phyloP scores from a whole-genome alignment of 2,329 filamentous ascomycete species.

The Clonostachys rhizophaga region DNA sequence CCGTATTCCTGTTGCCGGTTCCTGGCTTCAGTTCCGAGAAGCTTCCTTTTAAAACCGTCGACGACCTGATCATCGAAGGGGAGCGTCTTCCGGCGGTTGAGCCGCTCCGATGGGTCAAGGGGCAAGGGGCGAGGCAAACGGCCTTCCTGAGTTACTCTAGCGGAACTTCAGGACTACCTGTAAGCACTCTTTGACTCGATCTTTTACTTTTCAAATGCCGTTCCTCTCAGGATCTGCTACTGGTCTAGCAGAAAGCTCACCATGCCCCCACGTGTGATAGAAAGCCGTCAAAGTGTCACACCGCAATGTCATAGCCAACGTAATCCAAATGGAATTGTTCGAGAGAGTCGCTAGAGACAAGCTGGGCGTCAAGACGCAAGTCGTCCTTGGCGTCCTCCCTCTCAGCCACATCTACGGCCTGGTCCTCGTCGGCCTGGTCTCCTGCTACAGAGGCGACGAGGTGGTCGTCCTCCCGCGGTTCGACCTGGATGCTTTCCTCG shows the following conservation, averaged over 20 bases:
- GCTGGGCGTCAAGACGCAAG: slow-evolving; percentile 27
- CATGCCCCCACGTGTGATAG: slow-evolving; percentile 24
- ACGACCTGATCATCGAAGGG: slow-evolving; percentile 62
- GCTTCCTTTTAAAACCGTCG: slow-evolving; percentile 56
- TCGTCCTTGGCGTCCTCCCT: slow-evolving; percentile 65
- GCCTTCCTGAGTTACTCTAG: slow-evolving; percentile 79
- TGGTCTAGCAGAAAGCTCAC: slow-evolving; percentile 4
- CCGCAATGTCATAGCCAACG: slow-evolving; percentile 73
- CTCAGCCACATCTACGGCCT: slow-evolving; percentile 81
- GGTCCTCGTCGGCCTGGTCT: slow-evolving; percentile 63
- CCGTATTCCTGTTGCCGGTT: slow-evolving; percentile 66
- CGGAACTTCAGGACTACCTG: slow-evolving; percentile 74
- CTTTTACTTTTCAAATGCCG: no score
- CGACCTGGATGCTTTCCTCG: slow-evolving; percentile 61
- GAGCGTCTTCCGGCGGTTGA: slow-evolving; percentile 45
- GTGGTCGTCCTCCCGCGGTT: slow-evolving; percentile 72
- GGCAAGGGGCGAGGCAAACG: slow-evolving; percentile 62
- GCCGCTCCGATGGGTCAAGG: slow-evolving; percentile 53
- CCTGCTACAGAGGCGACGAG: slow-evolving; percentile 67
- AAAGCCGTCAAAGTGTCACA: slow-evolving; percentile 86
- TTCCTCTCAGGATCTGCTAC: not conserved
- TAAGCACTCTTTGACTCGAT: slow-evolving; percentile 24
- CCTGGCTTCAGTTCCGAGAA: slow-evolving; percentile 49
- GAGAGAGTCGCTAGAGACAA: slow-evolving; percentile 38
- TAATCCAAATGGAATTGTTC: slow-evolving; percentile 53